Conservation (phyloP, 768 basidiomycete genomes). For the Dioszegia crocea region DNA sequence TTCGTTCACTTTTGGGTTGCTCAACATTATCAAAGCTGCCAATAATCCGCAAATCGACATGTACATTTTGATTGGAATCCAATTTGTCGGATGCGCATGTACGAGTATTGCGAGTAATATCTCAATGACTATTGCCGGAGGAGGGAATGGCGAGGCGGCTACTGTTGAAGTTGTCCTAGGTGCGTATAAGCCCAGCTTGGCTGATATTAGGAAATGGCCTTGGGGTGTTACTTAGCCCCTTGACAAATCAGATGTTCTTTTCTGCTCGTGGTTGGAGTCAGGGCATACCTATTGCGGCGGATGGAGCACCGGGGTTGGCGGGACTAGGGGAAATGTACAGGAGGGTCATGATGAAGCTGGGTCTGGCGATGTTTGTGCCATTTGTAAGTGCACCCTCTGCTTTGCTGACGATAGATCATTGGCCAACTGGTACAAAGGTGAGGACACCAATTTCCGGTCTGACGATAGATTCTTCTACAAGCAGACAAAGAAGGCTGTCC, state of each 20-base stretch:
- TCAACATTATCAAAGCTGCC: constrained; percentile 32
- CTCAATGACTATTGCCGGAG: constrained; percentile 36
- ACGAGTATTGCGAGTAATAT: constrained; percentile 46
- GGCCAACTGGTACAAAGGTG: constrained; percentile 39
- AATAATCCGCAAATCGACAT: constrained; percentile 26
- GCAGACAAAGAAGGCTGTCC: constrained; percentile 24
- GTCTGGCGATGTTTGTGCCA: constrained; percentile 36
- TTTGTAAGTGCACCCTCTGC: constrained; percentile 15
- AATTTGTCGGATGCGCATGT: constrained; percentile 36
- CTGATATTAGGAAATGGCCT: constrained; percentile 28
- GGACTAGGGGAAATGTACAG: constrained; percentile 38
- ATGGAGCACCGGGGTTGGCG: constrained; percentile 19
- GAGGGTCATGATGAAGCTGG: constrained; percentile 34
- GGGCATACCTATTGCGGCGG: constrained; percentile 28
- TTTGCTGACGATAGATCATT: constrained; percentile 18
- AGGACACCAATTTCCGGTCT: not conserved
- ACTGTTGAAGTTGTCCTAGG: constrained; percentile 39
- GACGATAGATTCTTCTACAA: constrained; percentile 20
- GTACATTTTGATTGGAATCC: constrained; percentile 34
- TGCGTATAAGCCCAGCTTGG: constrained; percentile 6
- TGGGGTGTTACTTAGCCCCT: constrained; percentile 37
- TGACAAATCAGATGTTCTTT: constrained; percentile 33
- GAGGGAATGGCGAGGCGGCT: constrained; percentile 38
- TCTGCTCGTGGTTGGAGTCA: constrained; percentile 28
- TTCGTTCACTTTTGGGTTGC: constrained; percentile 33